Percentiles rank a stretch among this genome's conserved stretches.
phyloP scores from a whole-genome alignment of 768 basidiomycete species.

The Tremella fuciformis region DNA sequence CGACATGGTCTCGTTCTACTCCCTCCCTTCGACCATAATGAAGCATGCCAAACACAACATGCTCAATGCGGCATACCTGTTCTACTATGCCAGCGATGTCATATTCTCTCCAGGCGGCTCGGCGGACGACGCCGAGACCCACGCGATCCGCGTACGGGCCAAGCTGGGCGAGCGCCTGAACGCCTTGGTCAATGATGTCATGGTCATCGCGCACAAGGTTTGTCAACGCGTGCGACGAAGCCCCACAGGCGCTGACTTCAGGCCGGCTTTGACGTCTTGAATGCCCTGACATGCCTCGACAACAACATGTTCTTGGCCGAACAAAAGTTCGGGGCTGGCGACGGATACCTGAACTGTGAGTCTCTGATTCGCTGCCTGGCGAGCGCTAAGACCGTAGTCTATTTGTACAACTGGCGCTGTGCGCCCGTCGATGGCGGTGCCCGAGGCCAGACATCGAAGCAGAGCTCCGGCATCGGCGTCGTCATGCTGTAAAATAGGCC shows the following conservation, averaged over 20 bases:
- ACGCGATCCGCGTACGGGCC: constrained; percentile 58
- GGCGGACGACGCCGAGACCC: constrained; percentile 55
- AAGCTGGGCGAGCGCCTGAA: constrained; percentile 67
- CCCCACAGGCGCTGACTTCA: constrained; percentile 22
- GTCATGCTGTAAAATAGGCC: constrained; percentile 74
- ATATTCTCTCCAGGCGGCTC: constrained; percentile 57
- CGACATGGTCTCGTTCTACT: constrained; percentile 96
- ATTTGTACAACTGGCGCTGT: constrained; percentile 94
- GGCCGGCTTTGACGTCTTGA: constrained; percentile 93
- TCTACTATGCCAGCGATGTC: constrained; percentile 83
- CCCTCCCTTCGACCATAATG: constrained; percentile 90
- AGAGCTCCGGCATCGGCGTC: constrained; percentile 61
- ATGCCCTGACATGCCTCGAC: constrained; percentile 92
- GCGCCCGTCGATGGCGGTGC: constrained; percentile 67
- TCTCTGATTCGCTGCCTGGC: constrained; percentile 6
- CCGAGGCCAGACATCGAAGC: constrained; percentile 51
- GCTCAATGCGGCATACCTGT: constrained; percentile 91
- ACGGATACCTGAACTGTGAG: constrained; percentile 76
- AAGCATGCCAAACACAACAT: constrained; percentile 65
- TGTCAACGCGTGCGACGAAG: constrained; percentile 17
- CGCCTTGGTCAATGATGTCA: constrained; percentile 71
- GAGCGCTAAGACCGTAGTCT: constrained; percentile 52
- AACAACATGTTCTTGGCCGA: constrained; percentile 77
- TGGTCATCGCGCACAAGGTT: constrained; percentile 70
- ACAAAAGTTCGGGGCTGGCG: constrained; percentile 90